Conservation (phyloP, 345 rosid species). For the Bruguiera sexangula region DNA sequence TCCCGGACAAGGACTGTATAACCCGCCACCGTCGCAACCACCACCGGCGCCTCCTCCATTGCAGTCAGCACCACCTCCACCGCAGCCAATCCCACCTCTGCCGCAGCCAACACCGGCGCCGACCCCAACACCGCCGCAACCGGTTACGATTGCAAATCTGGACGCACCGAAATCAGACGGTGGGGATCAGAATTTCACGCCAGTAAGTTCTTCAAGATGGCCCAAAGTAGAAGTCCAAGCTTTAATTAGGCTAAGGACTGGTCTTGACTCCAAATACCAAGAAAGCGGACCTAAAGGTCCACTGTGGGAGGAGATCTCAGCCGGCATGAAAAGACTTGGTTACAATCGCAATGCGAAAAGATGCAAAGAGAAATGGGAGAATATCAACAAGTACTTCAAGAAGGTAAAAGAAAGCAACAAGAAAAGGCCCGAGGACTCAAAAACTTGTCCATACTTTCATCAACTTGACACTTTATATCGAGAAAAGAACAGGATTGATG, state of each 20-base stretch:
- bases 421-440: slow-evolving; percentile 2
- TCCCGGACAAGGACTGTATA: slow-evolving; percentile 9
- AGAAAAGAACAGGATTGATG: neutral
- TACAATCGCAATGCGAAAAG: neutral
- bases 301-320: neutral
- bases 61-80: neutral
- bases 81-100: neutral
- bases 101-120: neutral
- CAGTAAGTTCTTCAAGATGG: slow-evolving; percentile 30
- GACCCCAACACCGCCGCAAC: slow-evolving; percentile 6
- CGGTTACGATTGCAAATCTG: neutral
- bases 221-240: slow-evolving; percentile 51
- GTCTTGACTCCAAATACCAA: slow-evolving; percentile 42
- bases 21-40: slow-evolving; percentile 8
- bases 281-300: slow-evolving; percentile 17
- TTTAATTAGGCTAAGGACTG: slow-evolving; percentile 43
- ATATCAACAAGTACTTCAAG: slow-evolving; percentile 4
- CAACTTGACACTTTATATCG: neutral
- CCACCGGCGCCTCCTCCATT: slow-evolving; percentile 7
- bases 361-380: slow-evolving; percentile 5
- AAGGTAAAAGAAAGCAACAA: neutral
- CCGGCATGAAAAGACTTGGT: neutral
- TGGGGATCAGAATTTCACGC: slow-evolving; percentile 18
- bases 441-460: slow-evolving; percentile 2
- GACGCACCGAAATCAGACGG: slow-evolving; percentile 26